Percentiles rank a stretch among this genome's conserved stretches.
Conservation (phyloP, 129 eudicot species). For the Centrapalus pauciflorus region DNA sequence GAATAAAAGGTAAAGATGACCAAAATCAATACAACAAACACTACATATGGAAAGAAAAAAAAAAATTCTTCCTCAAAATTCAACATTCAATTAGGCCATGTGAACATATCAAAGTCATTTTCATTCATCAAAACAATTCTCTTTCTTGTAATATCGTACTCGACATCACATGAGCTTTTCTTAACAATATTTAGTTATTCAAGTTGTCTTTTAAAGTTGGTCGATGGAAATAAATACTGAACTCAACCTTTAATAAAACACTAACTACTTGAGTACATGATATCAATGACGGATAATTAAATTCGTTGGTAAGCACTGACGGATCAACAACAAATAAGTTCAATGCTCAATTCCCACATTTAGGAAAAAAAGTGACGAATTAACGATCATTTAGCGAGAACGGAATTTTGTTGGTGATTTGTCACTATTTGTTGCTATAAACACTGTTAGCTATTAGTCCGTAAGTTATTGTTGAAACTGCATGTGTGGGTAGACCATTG, state of each 20-base stretch:
- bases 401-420: too few species aligned
- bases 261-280: too few species aligned
- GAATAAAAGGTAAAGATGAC: not conserved
- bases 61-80: slow-evolving; percentile 2
- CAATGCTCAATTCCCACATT: too few species aligned
- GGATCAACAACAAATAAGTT: too few species aligned
- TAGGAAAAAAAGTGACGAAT: too few species aligned
- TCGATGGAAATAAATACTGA: not conserved
- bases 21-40: not conserved
- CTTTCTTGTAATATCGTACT: not conserved
- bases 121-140: slow-evolving; percentile 5
- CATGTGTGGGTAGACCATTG: too few species aligned
- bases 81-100: slow-evolving; percentile 17
- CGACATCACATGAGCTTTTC: not conserved
- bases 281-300: too few species aligned
- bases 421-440: too few species aligned
- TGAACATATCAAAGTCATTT: slow-evolving; percentile 5
- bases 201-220: not conserved
- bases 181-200: not conserved
- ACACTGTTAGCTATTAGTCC: too few species aligned
- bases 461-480: too few species aligned
- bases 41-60: not conserved
- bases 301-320: too few species aligned
- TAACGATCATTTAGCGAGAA: too few species aligned
- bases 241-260: not conserved